Conservation (phyloP, 73 alveolate species). For the Tetrahymena thermophila region DNA sequence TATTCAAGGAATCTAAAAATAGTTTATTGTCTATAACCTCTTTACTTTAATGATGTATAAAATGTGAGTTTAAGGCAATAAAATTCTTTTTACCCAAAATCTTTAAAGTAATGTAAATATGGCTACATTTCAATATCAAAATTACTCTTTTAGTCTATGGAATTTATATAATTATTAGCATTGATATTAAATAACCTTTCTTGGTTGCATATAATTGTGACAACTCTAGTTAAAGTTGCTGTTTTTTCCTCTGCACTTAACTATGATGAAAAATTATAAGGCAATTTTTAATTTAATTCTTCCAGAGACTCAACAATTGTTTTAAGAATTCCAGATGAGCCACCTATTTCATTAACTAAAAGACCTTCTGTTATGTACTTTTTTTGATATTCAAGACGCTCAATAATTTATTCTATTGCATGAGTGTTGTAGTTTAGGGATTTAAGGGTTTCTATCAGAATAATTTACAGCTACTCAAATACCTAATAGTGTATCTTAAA, state of each 20-base stretch:
- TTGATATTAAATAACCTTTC: background rate
- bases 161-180: background rate
- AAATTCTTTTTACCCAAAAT: background rate
- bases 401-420: background rate
- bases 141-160: background rate
- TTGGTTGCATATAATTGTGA: background rate
- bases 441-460: background rate
- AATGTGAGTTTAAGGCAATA: background rate
- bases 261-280: background rate
- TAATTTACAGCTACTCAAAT: background rate
- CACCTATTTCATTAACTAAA: background rate
- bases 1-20: background rate
- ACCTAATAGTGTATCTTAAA: background rate
- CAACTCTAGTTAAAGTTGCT: background rate
- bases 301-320: background rate
- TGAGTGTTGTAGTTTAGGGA: background rate
- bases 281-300: background rate
- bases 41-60: background rate
- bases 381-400: background rate
- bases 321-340: background rate
- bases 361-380: background rate
- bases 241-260: background rate
- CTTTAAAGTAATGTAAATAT: background rate
- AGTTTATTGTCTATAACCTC: background rate
- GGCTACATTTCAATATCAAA: background rate